These are phyloP conservation scores for Vitis labrusca DNA, from an alignment of 164 flowering plant species.

Conservation along the genomic window DNA sequence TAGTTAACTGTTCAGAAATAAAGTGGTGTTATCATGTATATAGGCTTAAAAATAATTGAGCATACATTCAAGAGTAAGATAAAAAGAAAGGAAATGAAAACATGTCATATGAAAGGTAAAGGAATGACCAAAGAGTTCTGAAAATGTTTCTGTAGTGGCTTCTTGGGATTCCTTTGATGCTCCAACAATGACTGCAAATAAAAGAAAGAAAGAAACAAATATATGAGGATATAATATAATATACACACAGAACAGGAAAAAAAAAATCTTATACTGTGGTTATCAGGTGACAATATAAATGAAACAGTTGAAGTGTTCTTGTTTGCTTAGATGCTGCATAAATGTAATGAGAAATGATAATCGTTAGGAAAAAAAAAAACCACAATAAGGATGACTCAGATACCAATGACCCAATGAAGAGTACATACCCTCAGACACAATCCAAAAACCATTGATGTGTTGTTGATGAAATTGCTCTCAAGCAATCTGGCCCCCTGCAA, in stretches of 20 bases:
- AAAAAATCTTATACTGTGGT: neutral
- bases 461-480: slow-evolving; percentile 92
- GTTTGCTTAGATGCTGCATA: neutral
- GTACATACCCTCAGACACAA: slow-evolving; percentile 76
- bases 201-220: neutral
- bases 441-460: slow-evolving; percentile 94
- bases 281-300: neutral
- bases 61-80: neutral
- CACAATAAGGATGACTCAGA: neutral
- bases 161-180: slow-evolving; percentile 85
- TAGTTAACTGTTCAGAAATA: slow-evolving; percentile 58
- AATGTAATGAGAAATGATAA: neutral
- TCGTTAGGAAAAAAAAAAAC: neutral
- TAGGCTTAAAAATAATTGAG: neutral
- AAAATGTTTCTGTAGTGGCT: slow-evolving; percentile 78
- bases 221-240: neutral
- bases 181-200: slow-evolving; percentile 72
- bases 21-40: neutral
- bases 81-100: slow-evolving; percentile 4
- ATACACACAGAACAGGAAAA: neutral
- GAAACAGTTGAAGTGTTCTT: neutral
- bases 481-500: slow-evolving; percentile 74
- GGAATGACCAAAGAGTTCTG: slow-evolving; percentile 72
- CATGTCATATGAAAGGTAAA: neutral
- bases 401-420: neutral